Evolutionary conservation across 495 filamentous ascomycete genomes (phyloP).

Genomic region (Lindgomyces ingoldianus): DNA sequence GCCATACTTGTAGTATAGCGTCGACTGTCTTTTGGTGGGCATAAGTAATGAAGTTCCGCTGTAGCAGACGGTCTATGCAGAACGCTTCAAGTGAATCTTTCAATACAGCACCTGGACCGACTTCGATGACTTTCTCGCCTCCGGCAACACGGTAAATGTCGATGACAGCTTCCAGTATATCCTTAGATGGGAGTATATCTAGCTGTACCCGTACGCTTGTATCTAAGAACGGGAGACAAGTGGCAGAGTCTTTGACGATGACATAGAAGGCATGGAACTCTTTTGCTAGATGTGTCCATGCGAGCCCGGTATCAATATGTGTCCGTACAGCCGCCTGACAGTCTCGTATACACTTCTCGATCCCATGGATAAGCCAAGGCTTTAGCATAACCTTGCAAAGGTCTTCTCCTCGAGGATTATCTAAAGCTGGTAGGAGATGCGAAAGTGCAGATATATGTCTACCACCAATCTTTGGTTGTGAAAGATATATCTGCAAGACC

Average conservation of each 20-base stretch:
- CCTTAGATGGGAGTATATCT: slow-evolving; percentile 8
- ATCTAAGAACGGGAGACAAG: slow-evolving; percentile 11
- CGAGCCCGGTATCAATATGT: slow-evolving; percentile 9
- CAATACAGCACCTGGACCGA: background rate
- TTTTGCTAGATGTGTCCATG: slow-evolving; percentile 17
- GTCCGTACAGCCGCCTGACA: slow-evolving; percentile 15
- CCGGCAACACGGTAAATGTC: slow-evolving; percentile 8
- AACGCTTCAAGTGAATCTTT: slow-evolving; percentile 11
- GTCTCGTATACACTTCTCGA: slow-evolving; percentile 23
- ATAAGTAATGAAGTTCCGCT: background rate
- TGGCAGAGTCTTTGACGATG: slow-evolving; percentile 11
- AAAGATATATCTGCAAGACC: slow-evolving; percentile 4
- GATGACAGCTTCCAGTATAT: background rate
- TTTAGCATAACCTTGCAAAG: slow-evolving; percentile 13
- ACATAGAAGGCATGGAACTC: slow-evolving; percentile 17
- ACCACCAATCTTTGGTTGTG: slow-evolving; percentile 8
- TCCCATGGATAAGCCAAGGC: slow-evolving; percentile 16
- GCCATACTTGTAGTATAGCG: slow-evolving; percentile 19
- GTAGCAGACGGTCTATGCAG: slow-evolving; percentile 23
- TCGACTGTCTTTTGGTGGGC: slow-evolving; percentile 7
- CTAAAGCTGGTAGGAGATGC: slow-evolving; percentile 7
- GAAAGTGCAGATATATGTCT: slow-evolving; percentile 2
- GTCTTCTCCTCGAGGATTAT: background rate
- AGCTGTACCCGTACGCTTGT: slow-evolving; percentile 5
- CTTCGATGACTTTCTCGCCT: background rate